A percentile compares a stretch with the other conserved stretches of the same genome.
phyloP scores from a whole-genome alignment of 257 asterid species.

The Solanum etuberosum region DNA sequence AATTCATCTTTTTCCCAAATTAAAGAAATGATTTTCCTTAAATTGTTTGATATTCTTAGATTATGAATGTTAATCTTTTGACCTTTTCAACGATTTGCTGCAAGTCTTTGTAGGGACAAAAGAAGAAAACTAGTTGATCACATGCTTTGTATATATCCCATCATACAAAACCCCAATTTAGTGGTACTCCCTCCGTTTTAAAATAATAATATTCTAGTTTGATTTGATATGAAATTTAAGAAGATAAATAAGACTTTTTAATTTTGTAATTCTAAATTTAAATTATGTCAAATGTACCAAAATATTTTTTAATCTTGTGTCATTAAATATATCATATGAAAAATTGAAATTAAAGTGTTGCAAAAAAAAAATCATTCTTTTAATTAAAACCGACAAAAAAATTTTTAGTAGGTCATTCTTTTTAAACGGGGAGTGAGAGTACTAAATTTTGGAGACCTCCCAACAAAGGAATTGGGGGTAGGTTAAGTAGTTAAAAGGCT shows the following conservation, averaged over 20 bases:
- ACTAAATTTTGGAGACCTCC: background rate
- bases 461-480: background rate
- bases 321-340: too few relatives aligned
- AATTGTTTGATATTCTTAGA: background rate
- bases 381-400: too few relatives aligned
- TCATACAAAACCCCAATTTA: background rate
- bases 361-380: too few relatives aligned
- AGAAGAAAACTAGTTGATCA: background rate
- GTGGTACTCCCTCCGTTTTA: background rate
- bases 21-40: background rate
- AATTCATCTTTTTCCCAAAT: background rate
- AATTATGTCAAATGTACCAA: too few relatives aligned
- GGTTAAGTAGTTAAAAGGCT: background rate
- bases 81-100: background rate
- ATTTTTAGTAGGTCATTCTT: accelerated
- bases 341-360: too few relatives aligned
- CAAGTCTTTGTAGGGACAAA: background rate
- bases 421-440: too few relatives aligned
- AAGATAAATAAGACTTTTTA: too few relatives aligned
- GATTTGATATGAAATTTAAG: too few relatives aligned
- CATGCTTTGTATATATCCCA: background rate
- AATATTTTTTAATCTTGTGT: too few relatives aligned
- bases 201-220: too few relatives aligned
- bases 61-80: background rate
- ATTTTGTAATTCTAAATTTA: too few relatives aligned